phyloP scores from a whole-genome alignment of 2,329 filamentous ascomycete species.

The Diplodia scrobiculata region DNA sequence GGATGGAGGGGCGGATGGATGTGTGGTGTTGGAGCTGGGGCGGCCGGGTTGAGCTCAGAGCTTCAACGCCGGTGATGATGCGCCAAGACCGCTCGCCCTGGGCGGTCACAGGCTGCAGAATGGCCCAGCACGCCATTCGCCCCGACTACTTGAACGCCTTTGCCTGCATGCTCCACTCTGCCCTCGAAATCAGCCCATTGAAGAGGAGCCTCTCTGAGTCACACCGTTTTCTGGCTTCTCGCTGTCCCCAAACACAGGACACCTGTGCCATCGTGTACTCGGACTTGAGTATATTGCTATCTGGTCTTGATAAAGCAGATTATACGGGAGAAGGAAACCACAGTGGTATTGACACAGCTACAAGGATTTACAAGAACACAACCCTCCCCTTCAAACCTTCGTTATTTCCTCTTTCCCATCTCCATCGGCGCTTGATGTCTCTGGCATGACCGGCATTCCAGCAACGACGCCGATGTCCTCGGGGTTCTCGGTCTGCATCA shows the following conservation, averaged over 20 bases:
- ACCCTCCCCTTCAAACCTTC: neutral
- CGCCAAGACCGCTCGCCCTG: slow-evolving; percentile 16
- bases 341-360: slow-evolving; percentile 14
- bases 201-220: neutral
- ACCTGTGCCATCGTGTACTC: neutral
- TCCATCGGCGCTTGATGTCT: slow-evolving; percentile 30
- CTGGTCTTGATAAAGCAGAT: neutral
- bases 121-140: slow-evolving; percentile 9
- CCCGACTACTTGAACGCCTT: neutral
- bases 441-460: slow-evolving; percentile 37
- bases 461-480: slow-evolving; percentile 41
- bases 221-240: neutral
- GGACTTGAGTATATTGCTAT: neutral
- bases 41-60: slow-evolving; percentile 24
- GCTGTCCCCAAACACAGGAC: neutral
- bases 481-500: slow-evolving; percentile 42
- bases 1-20: slow-evolving; percentile 2
- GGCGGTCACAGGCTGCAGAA: slow-evolving; percentile 24
- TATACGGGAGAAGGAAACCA: neutral
- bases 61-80: slow-evolving; percentile 26
- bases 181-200: neutral
- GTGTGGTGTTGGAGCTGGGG: slow-evolving; percentile 26
- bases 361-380: neutral
- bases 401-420: slow-evolving; percentile 5
- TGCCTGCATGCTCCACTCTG: neutral